These are phyloP conservation scores for Astrothelium macrocarpum DNA, from an alignment of 495 filamentous ascomycete species.

Conservation along the genomic window DNA sequence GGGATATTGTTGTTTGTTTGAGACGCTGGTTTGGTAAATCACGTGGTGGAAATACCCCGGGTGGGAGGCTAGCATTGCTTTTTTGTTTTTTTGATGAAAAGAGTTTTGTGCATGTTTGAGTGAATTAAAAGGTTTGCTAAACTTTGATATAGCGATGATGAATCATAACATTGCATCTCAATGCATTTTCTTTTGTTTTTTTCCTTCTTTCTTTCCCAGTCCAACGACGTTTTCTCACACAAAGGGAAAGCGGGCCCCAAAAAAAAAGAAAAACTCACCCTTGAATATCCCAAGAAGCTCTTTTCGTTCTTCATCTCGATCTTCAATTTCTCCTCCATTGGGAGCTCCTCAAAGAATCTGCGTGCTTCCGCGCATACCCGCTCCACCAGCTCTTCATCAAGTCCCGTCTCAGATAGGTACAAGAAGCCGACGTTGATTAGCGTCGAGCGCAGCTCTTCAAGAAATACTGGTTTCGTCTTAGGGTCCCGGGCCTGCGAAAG, in stretches of 20 bases:
- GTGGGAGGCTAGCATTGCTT: neutral
- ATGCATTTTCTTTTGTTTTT: neutral
- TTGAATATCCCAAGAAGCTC: conserved; percentile 33
- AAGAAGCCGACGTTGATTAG: conserved; percentile 88
- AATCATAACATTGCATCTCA: neutral
- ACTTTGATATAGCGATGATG: neutral
- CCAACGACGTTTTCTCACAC: neutral
- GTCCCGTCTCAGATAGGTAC: conserved; percentile 78
- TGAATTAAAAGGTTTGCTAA: too few relatives aligned
- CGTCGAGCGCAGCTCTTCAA: conserved; percentile 62
- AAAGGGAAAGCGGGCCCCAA: neutral
- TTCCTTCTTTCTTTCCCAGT: neutral
- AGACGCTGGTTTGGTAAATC: neutral
- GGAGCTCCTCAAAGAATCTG: conserved; percentile 67
- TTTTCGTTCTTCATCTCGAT: conserved; percentile 81
- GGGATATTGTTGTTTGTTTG: neutral
- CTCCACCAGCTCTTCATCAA: conserved; percentile 54
- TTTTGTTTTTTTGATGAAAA: conserved; percentile 6
- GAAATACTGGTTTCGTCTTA: conserved; percentile 64
- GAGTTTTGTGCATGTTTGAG: neutral
- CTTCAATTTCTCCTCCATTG: conserved; percentile 65
- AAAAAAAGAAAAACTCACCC: conserved; percentile 21
- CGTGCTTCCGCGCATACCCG: conserved; percentile 60
- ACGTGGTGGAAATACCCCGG: conserved; percentile 14
- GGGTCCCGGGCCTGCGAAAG: conserved; percentile 53